Evolutionary conservation across 257 asterid genomes (phyloP), one percentile per base, ranked within the genome.

Genomic region (Nicotiana obtusifolia): DNA sequence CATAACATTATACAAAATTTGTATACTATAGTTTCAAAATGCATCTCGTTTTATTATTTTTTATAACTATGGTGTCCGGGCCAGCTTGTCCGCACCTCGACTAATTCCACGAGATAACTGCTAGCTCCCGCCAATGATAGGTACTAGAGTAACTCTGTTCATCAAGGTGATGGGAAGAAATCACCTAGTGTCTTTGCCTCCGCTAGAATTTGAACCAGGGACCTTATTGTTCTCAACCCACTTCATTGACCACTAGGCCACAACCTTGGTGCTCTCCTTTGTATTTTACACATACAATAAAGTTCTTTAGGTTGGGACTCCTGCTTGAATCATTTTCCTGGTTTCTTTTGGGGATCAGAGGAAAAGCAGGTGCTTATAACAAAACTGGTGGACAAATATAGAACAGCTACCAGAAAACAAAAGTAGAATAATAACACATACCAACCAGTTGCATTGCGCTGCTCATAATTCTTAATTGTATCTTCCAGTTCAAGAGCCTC

Each of bases 401-500:
- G 57, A 47, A 30, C 62, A 56, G 78, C 76, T 14, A 64, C 59
- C 62, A 85, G 16, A 80, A 82, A 56, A 78, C 81, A 76, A 80
- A 82, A 80, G 54, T 14, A 87, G 66, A 86, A 71, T 85, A 81
- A 64, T 28, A 41, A 53, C 44, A 82, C 98, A 80, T 86, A 96
- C 99, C 99, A 96, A 92, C 98, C 98, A 86, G 95, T 94, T 64
- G 90, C 82, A 83, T 78, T 71, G 71, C 98, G 95, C 54, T 97
- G 91, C 84, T 94, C 99, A 80, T 92, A 93, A 85, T 94, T 96
- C 92, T 89, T 94, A 77, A 94, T 87, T 59, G 98, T 93, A 85
- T 96, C 99, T 87, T 96, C 99, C 87, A 96, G 86, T 83, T 96
- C 98, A 87, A 96, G 97, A 83, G 98, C 98, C 93, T 96, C 97